phyloP scores from a whole-genome alignment of 2,329 filamentous ascomycete species.

The Periconia digitata region DNA sequence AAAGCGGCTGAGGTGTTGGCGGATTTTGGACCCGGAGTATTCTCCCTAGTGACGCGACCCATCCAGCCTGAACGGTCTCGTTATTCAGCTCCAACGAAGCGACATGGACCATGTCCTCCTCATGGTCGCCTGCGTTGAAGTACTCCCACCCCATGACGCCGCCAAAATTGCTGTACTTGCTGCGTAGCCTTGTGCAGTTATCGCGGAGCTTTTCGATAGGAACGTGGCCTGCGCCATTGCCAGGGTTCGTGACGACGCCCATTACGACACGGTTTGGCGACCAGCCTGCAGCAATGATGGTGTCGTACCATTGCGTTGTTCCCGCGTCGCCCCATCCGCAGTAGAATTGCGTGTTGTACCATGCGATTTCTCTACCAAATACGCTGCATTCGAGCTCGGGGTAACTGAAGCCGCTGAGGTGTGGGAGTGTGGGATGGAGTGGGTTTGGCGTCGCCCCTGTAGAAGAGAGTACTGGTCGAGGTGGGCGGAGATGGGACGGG shows the following conservation, averaged over 20 bases:
- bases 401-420: conserved; percentile 83
- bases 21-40: conserved; percentile 39
- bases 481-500: conserved; percentile 31
- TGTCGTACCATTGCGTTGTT: conserved; percentile 54
- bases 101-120: conserved; percentile 30
- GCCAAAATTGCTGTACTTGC: conserved; percentile 61
- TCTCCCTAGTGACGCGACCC: conserved; percentile 69
- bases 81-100: conserved; percentile 20
- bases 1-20: conserved; percentile 12
- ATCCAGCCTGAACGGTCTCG: conserved; percentile 47
- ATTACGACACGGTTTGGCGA: conserved; percentile 72
- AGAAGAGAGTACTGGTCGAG: conserved; percentile 30
- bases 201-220: conserved; percentile 58
- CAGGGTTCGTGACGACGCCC: conserved; percentile 77
- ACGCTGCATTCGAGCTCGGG: conserved; percentile 63
- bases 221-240: conserved; percentile 68
- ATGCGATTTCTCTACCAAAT: conserved; percentile 60
- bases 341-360: conserved; percentile 94
- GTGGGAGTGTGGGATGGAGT: conserved; percentile 46
- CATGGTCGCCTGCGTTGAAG: conserved; percentile 66
- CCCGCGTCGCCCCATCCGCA: conserved; percentile 78
- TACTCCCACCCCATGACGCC: conserved; percentile 97
- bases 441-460: conserved; percentile 33
- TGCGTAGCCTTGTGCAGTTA: conserved; percentile 59
- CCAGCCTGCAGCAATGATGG: conserved; percentile 67